These are phyloP conservation scores for Lasiodiplodia theobromae DNA, from an alignment of 2,329 filamentous ascomycete species.

Conservation along the genomic window DNA sequence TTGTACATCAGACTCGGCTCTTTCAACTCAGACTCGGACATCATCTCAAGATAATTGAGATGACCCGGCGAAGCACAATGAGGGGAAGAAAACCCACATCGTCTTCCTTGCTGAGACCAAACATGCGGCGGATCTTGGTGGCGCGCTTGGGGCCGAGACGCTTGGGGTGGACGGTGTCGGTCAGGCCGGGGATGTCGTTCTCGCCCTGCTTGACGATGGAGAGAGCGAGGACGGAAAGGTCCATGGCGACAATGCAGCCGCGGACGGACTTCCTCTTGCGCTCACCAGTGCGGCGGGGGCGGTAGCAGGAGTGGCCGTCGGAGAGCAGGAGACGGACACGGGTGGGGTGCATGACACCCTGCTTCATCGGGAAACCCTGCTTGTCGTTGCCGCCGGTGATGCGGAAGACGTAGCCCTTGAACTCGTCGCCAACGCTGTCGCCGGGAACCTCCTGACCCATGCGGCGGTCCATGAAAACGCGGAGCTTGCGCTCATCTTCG, in stretches of 20 bases:
- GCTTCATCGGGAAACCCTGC: slow-evolving; percentile 99
- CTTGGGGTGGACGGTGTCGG: slow-evolving; percentile 98
- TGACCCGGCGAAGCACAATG: slow-evolving; percentile 40
- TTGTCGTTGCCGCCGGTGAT: slow-evolving; percentile 99
- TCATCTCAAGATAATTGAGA: slow-evolving; percentile 61
- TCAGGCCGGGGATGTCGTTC: slow-evolving; percentile 89
- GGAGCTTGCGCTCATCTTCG: slow-evolving; percentile 99
- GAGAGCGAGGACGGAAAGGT: slow-evolving; percentile 93
- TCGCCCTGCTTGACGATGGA: slow-evolving; percentile 99
- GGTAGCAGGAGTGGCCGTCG: slow-evolving; percentile 99
- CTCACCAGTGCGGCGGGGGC: slow-evolving; percentile 95
- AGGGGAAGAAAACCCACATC: slow-evolving; percentile 78
- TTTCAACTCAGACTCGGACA: slow-evolving; percentile 27
- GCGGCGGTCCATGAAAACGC: slow-evolving; percentile 98
- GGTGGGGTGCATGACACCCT: slow-evolving; percentile 98
- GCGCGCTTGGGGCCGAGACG: slow-evolving; percentile 99
- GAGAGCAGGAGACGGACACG: slow-evolving; percentile 97
- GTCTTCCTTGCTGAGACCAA: slow-evolving; percentile 99
- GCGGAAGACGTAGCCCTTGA: slow-evolving; percentile 99
- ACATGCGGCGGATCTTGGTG: slow-evolving; percentile 99
- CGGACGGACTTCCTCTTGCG: slow-evolving; percentile 99
- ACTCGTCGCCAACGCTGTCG: slow-evolving; percentile 97
- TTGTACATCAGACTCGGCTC: slow-evolving; percentile 57
- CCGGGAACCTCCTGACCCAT: slow-evolving; percentile 93
- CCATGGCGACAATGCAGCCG: slow-evolving; percentile 96